Conservation (phyloP, 192 early-diverging fungal species). For the Borealophlyctis nickersoniae region DNA sequence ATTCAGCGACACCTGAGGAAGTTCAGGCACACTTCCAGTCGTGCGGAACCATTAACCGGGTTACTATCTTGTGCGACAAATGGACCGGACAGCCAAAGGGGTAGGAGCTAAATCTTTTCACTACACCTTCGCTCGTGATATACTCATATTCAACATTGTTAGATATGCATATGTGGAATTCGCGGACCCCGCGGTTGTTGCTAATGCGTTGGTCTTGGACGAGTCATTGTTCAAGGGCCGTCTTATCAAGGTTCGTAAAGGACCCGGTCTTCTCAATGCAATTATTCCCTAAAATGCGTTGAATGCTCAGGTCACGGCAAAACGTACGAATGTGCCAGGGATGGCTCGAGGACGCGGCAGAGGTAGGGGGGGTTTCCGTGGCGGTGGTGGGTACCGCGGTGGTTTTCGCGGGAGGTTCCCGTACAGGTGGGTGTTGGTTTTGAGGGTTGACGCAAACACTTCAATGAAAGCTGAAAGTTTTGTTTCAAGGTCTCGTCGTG, state of each 20-base stretch:
- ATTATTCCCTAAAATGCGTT: not conserved
- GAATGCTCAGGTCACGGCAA: slow-evolving; percentile 70
- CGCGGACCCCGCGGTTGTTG: slow-evolving; percentile 74
- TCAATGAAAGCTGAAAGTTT: not conserved
- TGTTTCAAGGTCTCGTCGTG: slow-evolving; percentile 33
- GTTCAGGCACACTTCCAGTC: slow-evolving; percentile 92
- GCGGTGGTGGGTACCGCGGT: slow-evolving; percentile 24
- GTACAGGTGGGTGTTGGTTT: slow-evolving; percentile 13
- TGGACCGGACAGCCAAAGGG: slow-evolving; percentile 69
- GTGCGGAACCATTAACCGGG: slow-evolving; percentile 93
- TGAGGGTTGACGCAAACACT: not conserved
- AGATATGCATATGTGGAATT: slow-evolving; percentile 95
- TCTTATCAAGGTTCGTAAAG: slow-evolving; percentile 63
- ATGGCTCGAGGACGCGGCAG: slow-evolving; percentile 76
- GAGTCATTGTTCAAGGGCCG: slow-evolving; percentile 88
- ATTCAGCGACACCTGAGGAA: slow-evolving; percentile 88
- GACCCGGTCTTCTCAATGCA: not conserved
- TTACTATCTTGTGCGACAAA: slow-evolving; percentile 94
- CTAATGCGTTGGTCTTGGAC: slow-evolving; percentile 80
- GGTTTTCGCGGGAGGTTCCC: slow-evolving; percentile 13
- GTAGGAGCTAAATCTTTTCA: slow-evolving; percentile 1
- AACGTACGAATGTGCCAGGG: slow-evolving; percentile 94
- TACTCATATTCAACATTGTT: not conserved
- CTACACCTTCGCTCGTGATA: not conserved
- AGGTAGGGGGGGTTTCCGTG: slow-evolving; percentile 59